Conservation (phyloP, 257 asterid species). For the Solanum sparsipilum region DNA sequence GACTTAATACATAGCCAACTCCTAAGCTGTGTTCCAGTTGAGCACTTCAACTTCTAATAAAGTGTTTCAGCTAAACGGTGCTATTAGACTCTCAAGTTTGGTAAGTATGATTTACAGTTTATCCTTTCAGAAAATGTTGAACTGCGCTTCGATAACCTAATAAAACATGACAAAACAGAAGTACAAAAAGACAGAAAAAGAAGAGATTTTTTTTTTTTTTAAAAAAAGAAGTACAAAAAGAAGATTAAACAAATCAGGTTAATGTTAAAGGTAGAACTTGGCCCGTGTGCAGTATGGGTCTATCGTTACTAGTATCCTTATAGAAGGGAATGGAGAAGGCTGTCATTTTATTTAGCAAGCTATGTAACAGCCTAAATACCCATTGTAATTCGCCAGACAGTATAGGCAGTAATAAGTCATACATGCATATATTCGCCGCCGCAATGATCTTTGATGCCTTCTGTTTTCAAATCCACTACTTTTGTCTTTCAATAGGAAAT, state of each 20-base stretch:
- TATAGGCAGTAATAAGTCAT: background rate
- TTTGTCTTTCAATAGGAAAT: background rate
- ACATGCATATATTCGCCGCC: background rate
- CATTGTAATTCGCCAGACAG: background rate
- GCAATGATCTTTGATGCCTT: background rate
- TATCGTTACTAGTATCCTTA: background rate
- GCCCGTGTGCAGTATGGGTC: background rate
- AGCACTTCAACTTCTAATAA: background rate
- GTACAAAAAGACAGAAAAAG: background rate
- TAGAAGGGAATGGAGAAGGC: background rate
- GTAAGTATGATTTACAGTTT: background rate
- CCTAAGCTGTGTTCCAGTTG: background rate
- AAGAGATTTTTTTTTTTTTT: too few species aligned
- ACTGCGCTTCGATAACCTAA: background rate
- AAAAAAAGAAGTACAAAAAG: background rate
- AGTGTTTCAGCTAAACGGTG: background rate
- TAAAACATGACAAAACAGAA: background rate
- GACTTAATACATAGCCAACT: background rate
- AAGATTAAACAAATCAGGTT: background rate
- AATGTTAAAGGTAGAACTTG: background rate
- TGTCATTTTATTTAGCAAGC: background rate
- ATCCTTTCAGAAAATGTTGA: background rate
- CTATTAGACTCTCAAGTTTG: background rate
- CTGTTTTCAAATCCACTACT: background rate
- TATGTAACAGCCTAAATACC: background rate